phyloP scores from a whole-genome alignment of 2,329 filamentous ascomycete genomes.

The Didymella keratinophila region DNA sequence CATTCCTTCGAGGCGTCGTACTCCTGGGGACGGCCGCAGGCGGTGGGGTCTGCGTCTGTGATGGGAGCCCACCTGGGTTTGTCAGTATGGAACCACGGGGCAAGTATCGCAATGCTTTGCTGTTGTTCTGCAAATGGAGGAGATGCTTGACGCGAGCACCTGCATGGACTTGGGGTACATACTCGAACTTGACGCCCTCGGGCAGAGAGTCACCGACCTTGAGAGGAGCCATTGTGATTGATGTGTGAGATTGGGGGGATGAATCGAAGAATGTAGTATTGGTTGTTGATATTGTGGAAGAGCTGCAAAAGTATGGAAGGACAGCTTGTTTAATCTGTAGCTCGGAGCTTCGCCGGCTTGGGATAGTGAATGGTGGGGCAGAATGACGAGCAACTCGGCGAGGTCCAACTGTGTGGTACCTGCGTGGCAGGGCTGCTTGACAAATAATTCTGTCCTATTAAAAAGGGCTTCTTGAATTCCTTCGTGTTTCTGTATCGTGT shows the following conservation, averaged over 20 bases:
- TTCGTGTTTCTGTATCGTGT: constrained; percentile 10
- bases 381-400: constrained; percentile 12
- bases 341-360: constrained; percentile 16
- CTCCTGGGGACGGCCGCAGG: constrained; percentile 78
- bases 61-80: constrained; percentile 75
- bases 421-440: constrained; percentile 19
- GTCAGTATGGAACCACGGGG: constrained; percentile 3
- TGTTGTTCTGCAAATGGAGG: neutral
- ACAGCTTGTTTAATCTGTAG: constrained; percentile 22
- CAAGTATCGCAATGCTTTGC: neutral
- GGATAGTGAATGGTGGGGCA: constrained; percentile 16
- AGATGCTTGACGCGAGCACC: constrained; percentile 8
- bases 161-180: constrained; percentile 43
- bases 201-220: constrained; percentile 87
- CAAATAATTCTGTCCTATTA: constrained; percentile 24
- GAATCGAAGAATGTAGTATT: neutral
- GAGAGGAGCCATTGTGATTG: constrained; percentile 67
- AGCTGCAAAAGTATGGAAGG: constrained; percentile 22
- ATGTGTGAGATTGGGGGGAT: constrained; percentile 9
- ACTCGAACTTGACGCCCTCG: constrained; percentile 78
- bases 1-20: constrained; percentile 83
- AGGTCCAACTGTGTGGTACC: constrained; percentile 15
- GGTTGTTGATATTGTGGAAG: neutral
- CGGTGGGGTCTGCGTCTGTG: constrained; percentile 73
- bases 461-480: neutral